Evolutionary conservation across 345 rosid species (phyloP).

Genomic region (Heritiera littoralis): DNA sequence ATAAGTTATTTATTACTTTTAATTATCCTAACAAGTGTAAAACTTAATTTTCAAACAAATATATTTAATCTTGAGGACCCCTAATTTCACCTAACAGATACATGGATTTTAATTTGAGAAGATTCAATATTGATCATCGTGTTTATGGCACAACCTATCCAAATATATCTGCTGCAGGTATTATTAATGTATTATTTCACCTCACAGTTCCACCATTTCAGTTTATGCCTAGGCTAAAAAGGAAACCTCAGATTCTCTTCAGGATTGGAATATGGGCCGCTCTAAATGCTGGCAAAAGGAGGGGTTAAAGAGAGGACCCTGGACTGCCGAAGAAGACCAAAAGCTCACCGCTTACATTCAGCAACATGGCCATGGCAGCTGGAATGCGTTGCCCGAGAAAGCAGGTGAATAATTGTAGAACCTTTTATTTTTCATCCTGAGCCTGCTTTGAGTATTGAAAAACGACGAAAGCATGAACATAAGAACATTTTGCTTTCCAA

Average conservation of each 20-base stretch:
- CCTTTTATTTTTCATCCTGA: not conserved
- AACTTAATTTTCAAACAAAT: not conserved
- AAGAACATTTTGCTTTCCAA: too few species aligned
- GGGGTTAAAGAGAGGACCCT: slow-evolving; percentile 59
- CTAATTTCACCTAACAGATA: slow-evolving; percentile 12
- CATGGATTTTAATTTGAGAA: not conserved
- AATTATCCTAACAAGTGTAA: not conserved
- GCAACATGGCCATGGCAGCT: slow-evolving; percentile 52
- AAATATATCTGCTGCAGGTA: not conserved
- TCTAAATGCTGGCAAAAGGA: slow-evolving; percentile 42
- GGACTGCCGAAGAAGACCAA: slow-evolving; percentile 65
- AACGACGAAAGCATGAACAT: too few species aligned
- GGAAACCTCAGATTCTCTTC: not conserved
- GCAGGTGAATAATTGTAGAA: slow-evolving; percentile 31
- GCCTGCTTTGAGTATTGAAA: not conserved
- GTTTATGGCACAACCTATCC: not conserved
- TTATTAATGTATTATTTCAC: not conserved
- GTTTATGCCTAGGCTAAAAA: too few species aligned
- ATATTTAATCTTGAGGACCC: not conserved
- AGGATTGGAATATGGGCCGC: slow-evolving; percentile 28
- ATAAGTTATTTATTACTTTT: not conserved
- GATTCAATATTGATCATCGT: not conserved
- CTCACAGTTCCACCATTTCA: not conserved
- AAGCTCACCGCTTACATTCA: slow-evolving; percentile 50
- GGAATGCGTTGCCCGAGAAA: slow-evolving; percentile 52